Conservation (phyloP, 495 filamentous ascomycete genomes). For the Sordaria brevicollis region DNA sequence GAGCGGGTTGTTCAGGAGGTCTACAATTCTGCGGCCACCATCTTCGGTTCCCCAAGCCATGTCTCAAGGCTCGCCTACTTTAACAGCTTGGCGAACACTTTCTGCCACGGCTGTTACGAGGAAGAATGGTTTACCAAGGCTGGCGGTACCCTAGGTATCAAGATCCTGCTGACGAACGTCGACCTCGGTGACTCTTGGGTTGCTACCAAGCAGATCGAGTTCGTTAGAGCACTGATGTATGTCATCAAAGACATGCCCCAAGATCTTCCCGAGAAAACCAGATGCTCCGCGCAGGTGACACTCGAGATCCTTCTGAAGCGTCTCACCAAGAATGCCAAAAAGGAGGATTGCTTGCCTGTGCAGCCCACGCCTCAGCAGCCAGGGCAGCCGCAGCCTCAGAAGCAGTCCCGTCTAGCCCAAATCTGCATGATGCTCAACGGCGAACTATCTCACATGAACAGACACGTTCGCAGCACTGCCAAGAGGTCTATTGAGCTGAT, state of each 20-base stretch:
- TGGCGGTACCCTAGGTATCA: conserved; percentile 82
- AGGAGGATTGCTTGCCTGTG: conserved; percentile 62
- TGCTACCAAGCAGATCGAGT: conserved; percentile 66
- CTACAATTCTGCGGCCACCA: conserved; percentile 63
- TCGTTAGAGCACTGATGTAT: conserved; percentile 79
- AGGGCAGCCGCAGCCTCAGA: conserved; percentile 24
- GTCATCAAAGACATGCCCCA: conserved; percentile 95
- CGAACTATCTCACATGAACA: conserved; percentile 90
- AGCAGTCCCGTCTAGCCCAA: conserved; percentile 48
- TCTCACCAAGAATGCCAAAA: conserved; percentile 62
- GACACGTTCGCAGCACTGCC: conserved; percentile 77
- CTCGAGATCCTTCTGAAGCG: conserved; percentile 64
- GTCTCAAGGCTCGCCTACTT: conserved; percentile 73
- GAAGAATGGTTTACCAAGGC: conserved; percentile 98
- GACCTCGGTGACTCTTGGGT: conserved; percentile 80
- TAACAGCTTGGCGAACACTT: conserved; percentile 62
- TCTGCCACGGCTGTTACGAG: conserved; percentile 89
- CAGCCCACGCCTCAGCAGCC: conserved; percentile 20
- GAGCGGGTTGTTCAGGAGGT: conserved; percentile 65
- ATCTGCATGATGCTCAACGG: conserved; percentile 74
- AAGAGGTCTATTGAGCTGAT: conserved; percentile 73
- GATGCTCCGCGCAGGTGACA: conserved; percentile 69
- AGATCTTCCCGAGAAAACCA: conserved; percentile 80
- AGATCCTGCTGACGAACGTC: conserved; percentile 66
- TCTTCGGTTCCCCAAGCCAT: conserved; percentile 66